These are phyloP conservation scores for Hericium erinaceus DNA, from an alignment of 768 basidiomycete genomes.

Conservation along the genomic window DNA sequence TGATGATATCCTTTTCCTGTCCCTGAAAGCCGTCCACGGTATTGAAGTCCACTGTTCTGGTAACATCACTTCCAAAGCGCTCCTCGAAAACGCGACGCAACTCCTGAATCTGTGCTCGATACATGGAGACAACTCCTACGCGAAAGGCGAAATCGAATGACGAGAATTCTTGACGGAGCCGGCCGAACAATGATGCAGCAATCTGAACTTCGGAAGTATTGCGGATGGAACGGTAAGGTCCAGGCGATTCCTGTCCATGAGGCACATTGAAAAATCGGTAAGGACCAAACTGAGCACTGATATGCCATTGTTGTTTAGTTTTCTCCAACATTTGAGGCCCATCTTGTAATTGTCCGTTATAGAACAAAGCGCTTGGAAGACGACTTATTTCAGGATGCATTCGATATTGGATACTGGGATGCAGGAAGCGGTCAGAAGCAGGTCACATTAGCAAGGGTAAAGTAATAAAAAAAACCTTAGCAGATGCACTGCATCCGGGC, in stretches of 20 bases:
- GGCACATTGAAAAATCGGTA: slow-evolving; percentile 86
- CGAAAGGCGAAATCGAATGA: slow-evolving; percentile 42
- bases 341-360: slow-evolving; percentile 68
- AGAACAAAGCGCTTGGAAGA: slow-evolving; percentile 85
- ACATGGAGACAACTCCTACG: slow-evolving; percentile 84
- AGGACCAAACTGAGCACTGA: slow-evolving; percentile 62
- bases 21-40: slow-evolving; percentile 99
- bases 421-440: not conserved
- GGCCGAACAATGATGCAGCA: slow-evolving; percentile 68
- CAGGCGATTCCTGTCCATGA: slow-evolving; percentile 51
- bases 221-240: slow-evolving; percentile 61
- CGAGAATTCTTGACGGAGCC: slow-evolving; percentile 56
- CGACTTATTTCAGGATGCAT: slow-evolving; percentile 96
- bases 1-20: slow-evolving; percentile 97
- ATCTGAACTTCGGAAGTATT: slow-evolving; percentile 68
- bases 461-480: slow-evolving; percentile 48
- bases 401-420: slow-evolving; percentile 88
- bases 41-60: slow-evolving; percentile 79
- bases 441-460: not conserved
- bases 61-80: slow-evolving; percentile 63
- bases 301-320: slow-evolving; percentile 83
- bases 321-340: slow-evolving; percentile 83
- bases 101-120: slow-evolving; percentile 79
- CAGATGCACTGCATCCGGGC: slow-evolving; percentile 80
- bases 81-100: slow-evolving; percentile 59